phyloP scores from a whole-genome alignment of 208 protist species.

The Trypanosoma boissoni region DNA sequence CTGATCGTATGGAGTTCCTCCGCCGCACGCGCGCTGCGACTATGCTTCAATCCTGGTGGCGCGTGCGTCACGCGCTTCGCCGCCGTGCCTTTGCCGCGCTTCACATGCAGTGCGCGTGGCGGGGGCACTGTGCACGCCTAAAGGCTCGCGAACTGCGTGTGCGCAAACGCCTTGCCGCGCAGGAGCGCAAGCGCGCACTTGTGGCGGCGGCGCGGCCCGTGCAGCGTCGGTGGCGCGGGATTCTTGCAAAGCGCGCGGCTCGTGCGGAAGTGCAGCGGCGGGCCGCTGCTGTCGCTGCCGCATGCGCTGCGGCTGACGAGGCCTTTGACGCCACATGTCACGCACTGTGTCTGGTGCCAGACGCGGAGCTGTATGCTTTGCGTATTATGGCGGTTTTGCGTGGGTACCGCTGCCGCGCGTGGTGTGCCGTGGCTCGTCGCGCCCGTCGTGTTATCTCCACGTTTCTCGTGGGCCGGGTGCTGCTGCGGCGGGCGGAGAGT shows the following conservation, averaged over 20 bases:
- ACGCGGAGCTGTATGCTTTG: conserved; percentile 20
- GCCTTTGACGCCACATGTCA: conserved; percentile 27
- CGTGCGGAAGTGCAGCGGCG: conserved; percentile 12
- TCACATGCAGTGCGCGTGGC: conserved; percentile 48
- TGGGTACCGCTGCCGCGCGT: conserved; percentile 35
- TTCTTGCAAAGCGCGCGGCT: neutral
- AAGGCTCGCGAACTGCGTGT: neutral
- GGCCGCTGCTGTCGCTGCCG: conserved; percentile 26
- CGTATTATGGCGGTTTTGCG: conserved; percentile 50
- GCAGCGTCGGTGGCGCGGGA: neutral
- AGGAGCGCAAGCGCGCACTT: neutral
- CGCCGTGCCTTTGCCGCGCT: neutral
- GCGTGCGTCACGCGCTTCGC: conserved; percentile 27
- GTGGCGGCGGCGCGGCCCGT: neutral
- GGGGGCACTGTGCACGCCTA: conserved; percentile 8
- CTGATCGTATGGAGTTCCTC: conserved; percentile 8
- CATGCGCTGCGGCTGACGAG: conserved; percentile 27
- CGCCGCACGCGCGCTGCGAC: conserved; percentile 28
- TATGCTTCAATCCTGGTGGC: conserved; percentile 50
- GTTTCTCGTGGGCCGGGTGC: too few relatives aligned
- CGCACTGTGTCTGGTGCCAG: conserved; percentile 22
- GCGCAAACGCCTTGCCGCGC: neutral
- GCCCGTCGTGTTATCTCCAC: conserved; percentile 18
- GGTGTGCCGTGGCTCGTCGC: conserved; percentile 17
- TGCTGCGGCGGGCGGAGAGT: neutral